Percentiles rank a stretch among this genome's conserved stretches.
phyloP scores from a whole-genome alignment of 108 stramenopile genomes.

The Cyclotella sp. region DNA sequence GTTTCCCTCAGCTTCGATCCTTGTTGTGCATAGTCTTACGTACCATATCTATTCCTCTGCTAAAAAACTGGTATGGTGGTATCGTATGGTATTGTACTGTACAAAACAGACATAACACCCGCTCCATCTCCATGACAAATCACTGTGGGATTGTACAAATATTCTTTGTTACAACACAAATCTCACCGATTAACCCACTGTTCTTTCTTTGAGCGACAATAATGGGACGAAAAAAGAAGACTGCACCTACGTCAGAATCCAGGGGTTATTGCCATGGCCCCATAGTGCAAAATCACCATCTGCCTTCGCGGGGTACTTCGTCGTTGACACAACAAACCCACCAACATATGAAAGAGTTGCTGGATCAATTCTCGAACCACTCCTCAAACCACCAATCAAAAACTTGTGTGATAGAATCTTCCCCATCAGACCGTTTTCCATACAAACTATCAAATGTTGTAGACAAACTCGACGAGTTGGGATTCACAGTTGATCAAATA shows the following conservation, averaged over 20 bases:
- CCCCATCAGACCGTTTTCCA: conserved; percentile 14
- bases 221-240: conserved; percentile 22
- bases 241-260: not conserved
- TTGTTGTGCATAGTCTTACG: too few species aligned
- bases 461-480: conserved; percentile 42
- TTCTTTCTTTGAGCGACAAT: too few species aligned
- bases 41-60: too few species aligned
- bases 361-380: conserved; percentile 3
- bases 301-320: not conserved
- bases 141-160: too few species aligned
- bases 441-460: conserved; percentile 41
- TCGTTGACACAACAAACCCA: conserved; percentile 2
- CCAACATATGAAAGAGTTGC: conserved; percentile 16
- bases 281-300: too few species aligned
- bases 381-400: not conserved
- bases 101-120: too few species aligned
- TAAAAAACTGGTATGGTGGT: too few species aligned
- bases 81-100: too few species aligned
- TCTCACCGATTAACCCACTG: too few species aligned
- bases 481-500: conserved; percentile 47
- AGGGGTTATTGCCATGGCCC: conserved; percentile 14
- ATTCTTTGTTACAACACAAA: too few species aligned
- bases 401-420: not conserved
- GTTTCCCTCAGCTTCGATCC: too few species aligned
- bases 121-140: too few species aligned